Conservation (phyloP, 208 protist genomes). For the Leishmania mexicana region DNA sequence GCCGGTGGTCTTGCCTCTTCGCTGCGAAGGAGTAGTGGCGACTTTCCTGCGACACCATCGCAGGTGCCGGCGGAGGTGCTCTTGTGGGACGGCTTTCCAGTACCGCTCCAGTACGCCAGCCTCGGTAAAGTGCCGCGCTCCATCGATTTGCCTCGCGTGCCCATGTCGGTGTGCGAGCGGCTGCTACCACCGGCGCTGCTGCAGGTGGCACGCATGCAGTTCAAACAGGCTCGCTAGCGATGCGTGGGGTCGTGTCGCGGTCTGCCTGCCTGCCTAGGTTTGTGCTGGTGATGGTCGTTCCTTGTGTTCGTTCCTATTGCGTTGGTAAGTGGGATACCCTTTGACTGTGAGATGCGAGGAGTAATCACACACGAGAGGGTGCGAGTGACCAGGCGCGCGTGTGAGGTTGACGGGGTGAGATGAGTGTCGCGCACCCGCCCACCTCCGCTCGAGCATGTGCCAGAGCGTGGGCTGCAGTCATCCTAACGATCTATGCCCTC, state of each 20-base stretch:
- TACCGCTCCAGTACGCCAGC: constrained; percentile 29
- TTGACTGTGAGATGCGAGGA: not conserved
- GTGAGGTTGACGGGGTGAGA: not conserved
- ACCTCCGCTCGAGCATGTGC: not conserved
- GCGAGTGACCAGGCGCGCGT: not conserved
- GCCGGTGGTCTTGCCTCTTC: constrained; percentile 4
- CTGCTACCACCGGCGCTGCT: constrained; percentile 47
- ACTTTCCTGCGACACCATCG: constrained; percentile 12
- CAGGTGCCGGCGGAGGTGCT: constrained; percentile 5
- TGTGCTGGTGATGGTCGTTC: not conserved
- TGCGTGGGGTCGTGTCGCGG: not conserved
- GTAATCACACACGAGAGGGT: not conserved
- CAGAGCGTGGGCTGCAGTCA: not conserved
- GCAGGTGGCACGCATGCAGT: constrained; percentile 30
- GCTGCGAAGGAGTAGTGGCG: not conserved
- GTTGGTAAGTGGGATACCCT: not conserved
- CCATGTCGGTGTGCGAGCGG: constrained; percentile 49
- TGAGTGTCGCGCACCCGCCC: not conserved
- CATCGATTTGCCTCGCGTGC: constrained; percentile 32
- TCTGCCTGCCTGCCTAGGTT: not conserved
- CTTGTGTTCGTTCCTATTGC: not conserved
- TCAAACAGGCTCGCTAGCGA: constrained; percentile 17
- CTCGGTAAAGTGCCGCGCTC: constrained; percentile 18
- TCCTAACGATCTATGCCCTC: not conserved
- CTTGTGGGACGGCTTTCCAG: constrained; percentile 31